Base-by-base conservation (phyloP, 2,329 filamentous ascomycete genomes). In the Ceratocystis harringtonii region DNA sequence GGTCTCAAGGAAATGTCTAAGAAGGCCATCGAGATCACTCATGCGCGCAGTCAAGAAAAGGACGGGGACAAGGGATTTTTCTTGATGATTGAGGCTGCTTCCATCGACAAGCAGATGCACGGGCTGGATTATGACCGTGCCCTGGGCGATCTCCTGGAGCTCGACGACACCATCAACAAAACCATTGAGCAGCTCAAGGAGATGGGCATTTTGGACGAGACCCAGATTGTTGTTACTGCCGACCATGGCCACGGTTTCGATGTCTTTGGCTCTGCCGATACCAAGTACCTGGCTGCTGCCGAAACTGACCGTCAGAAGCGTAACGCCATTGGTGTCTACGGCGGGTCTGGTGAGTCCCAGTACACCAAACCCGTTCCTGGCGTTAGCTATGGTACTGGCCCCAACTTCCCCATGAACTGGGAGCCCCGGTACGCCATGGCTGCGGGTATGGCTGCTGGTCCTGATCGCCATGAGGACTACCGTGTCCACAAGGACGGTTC, bases 61-160 rank as follows among this genome's bases (percentile, higher is more conserved):
- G 32, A 10, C 30, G 81, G 81, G 44, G 80, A 87, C 67, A 81
- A 88, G 67, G 90, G 90, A 5, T 95, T 88, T 81, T 90, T 94
- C 80, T 80, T 95, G 72, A 94, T 95, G 89, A 85, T 85, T 12
- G 90, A 95, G 75, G 90, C 87, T 32, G 90, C 90, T 15, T 89
- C 85, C 1, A 88, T 95, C 70, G 90, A 94, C 77, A 95, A 95
- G 80, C 87, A 90, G 80, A 94, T 95, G 89, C 90, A 95, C 76
- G 74, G 78, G 1, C 81, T 94, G 22, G 90, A 94, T 77, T 94
- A 94, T 73, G 88, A 94, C 76, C 88, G 90, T 64, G 88, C 90
- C 0, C 84, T 95, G 0, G 90, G 88, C 65, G 90, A 95, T 70
- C 83, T 95, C 0, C 83, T 95, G 50, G 90, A 95, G 76, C 81